Conservation (phyloP, 2,329 filamentous ascomycete species). For the Talaromyces atroroseus region DNA sequence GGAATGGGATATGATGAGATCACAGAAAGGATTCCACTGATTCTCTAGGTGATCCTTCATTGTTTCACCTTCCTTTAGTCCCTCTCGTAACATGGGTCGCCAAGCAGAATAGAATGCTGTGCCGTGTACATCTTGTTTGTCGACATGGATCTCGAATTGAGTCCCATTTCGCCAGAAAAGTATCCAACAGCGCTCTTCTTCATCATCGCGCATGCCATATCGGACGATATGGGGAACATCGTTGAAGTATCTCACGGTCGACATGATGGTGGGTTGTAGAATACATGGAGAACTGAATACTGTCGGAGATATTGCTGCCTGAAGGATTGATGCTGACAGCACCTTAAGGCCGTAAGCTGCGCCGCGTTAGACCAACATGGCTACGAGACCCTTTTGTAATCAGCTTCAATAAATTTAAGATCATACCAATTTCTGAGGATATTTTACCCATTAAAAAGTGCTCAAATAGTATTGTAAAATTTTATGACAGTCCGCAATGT, state of each 20-base stretch:
- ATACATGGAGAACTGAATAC: background rate
- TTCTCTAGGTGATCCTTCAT: background rate
- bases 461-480: too few species aligned
- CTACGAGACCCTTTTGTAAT: too few species aligned
- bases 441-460: too few species aligned
- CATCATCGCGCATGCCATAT: background rate
- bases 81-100: background rate
- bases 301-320: background rate
- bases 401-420: too few species aligned
- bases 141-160: background rate
- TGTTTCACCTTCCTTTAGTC: background rate
- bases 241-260: conserved; percentile 3
- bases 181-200: background rate
- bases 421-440: too few species aligned
- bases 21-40: background rate
- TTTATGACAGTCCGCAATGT: too few species aligned
- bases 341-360: too few species aligned
- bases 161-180: background rate
- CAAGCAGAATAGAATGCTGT: conserved; percentile 3
- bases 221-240: conserved; percentile 8
- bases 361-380: too few species aligned
- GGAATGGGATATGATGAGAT: conserved; percentile 7
- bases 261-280: background rate
- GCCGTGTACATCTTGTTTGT: conserved; percentile 1
- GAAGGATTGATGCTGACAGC: too few species aligned